These are phyloP conservation scores for Schwanniomyces etchellsii DNA, from an alignment of 1,139 yeast genomes.

Conservation along the genomic window DNA sequence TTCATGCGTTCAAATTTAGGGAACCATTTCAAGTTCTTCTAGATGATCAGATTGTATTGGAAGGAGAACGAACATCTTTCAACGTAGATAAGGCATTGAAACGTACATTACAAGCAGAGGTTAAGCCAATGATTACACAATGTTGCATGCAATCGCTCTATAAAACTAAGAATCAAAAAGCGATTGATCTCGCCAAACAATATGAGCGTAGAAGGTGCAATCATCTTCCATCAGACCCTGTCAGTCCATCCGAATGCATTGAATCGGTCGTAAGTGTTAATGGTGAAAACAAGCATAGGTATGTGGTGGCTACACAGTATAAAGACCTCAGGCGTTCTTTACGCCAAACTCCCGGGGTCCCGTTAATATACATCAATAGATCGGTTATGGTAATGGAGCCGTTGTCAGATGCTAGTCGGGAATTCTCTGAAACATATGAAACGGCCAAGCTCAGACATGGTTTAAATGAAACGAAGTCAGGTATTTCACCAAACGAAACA, in stretches of 20 bases:
- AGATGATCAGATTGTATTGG: slow-evolving; percentile 71
- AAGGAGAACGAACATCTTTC: slow-evolving; percentile 60
- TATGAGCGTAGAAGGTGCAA: slow-evolving; percentile 72
- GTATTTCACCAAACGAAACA: slow-evolving; percentile 20
- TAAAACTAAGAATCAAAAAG: slow-evolving; percentile 60
- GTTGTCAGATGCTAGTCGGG: slow-evolving; percentile 64
- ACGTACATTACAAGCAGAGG: slow-evolving; percentile 78
- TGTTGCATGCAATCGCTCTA: slow-evolving; percentile 90
- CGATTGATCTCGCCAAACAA: slow-evolving; percentile 72
- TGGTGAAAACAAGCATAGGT: slow-evolving; percentile 83
- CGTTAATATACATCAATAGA: slow-evolving; percentile 78
- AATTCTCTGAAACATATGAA: slow-evolving; percentile 53
- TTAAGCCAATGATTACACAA: slow-evolving; percentile 93
- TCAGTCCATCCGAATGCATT: slow-evolving; percentile 72
- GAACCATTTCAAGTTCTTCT: slow-evolving; percentile 88
- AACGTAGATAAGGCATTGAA: slow-evolving; percentile 73
- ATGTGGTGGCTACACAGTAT: slow-evolving; percentile 82
- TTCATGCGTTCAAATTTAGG: slow-evolving; percentile 83
- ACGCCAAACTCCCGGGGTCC: slow-evolving; percentile 82
- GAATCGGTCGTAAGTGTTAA: slow-evolving; percentile 61
- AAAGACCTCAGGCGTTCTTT: slow-evolving; percentile 59
- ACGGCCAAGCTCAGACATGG: slow-evolving; percentile 67
- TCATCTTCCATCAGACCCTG: slow-evolving; percentile 56
- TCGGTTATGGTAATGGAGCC: slow-evolving; percentile 98
- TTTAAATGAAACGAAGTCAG: slow-evolving; percentile 51